Conservation (phyloP, 1,284 basidiomycete species). For the Papiliotrema nemorosa region DNA sequence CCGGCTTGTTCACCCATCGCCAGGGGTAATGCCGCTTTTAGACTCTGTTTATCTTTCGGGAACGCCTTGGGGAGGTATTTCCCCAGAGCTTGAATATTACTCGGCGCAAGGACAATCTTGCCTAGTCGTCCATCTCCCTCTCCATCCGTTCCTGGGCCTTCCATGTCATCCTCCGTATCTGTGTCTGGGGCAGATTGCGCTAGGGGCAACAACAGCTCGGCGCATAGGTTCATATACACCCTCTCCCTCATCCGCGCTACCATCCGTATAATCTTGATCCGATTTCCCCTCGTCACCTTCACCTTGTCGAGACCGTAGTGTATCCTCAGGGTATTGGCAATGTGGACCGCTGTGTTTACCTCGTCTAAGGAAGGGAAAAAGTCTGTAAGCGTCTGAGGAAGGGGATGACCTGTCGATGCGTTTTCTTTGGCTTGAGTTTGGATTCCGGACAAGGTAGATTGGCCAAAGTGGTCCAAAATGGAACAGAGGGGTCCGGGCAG, state of each 20-base stretch:
- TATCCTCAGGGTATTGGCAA: slow-evolving; percentile 24
- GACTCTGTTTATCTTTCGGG: slow-evolving; percentile 15
- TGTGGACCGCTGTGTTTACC: slow-evolving; percentile 9
- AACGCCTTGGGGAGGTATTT: slow-evolving; percentile 19
- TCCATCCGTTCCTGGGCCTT: slow-evolving; percentile 5
- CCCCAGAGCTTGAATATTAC: slow-evolving; percentile 12
- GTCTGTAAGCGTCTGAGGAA: slow-evolving; percentile 20
- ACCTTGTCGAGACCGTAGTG: slow-evolving; percentile 17
- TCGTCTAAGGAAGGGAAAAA: slow-evolving; percentile 22
- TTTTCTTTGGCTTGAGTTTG: slow-evolving; percentile 1
- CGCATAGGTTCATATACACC: slow-evolving; percentile 17
- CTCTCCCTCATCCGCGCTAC: slow-evolving; percentile 23
- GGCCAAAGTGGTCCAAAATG: slow-evolving; percentile 9
- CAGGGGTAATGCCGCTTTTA: slow-evolving; percentile 19
- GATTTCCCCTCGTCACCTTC: slow-evolving; percentile 7
- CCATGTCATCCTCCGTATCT: too few species aligned
- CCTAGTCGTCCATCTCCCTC: slow-evolving; percentile 5
- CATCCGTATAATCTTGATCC: slow-evolving; percentile 14
- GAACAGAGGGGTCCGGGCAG: slow-evolving; percentile 1
- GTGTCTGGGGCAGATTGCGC: too few species aligned
- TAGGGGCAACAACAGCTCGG: slow-evolving; percentile 19
- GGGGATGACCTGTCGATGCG: slow-evolving; percentile 10
- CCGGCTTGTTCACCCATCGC: slow-evolving; percentile 24
- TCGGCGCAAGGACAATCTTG: slow-evolving; percentile 15
- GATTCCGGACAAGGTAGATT: slow-evolving; percentile 3